Conservation (phyloP, 495 filamentous ascomycete species). For the Chaetomium tenue region DNA sequence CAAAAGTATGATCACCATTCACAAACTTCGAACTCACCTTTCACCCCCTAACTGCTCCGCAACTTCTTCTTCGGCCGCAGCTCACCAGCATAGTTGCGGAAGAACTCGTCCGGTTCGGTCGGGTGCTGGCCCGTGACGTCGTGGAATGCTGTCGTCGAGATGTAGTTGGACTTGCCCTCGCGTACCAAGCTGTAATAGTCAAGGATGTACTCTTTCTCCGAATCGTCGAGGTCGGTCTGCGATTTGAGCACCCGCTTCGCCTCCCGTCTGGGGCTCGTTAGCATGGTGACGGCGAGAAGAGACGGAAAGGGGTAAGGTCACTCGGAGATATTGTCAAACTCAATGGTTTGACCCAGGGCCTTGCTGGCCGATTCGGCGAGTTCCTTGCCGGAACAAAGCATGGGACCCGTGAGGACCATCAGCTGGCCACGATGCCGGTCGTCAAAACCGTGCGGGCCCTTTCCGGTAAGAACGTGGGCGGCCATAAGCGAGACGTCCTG, state of each 20-base stretch:
- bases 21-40: neutral
- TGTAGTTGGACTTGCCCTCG: conserved; percentile 61
- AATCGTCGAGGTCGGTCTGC: conserved; percentile 46
- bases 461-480: conserved; percentile 51
- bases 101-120: conserved; percentile 53
- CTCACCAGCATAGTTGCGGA: conserved; percentile 48
- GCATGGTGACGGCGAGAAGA: neutral
- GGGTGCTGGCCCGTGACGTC: conserved; percentile 54
- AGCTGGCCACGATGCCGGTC: conserved; percentile 57
- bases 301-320: conserved; percentile 15
- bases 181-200: conserved; percentile 59
- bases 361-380: conserved; percentile 52
- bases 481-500: conserved; percentile 53
- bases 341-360: conserved; percentile 48
- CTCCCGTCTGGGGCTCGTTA: conserved; percentile 39
- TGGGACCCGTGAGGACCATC: conserved; percentile 56
- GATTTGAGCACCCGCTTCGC: conserved; percentile 47
- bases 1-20: too few species aligned
- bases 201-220: conserved; percentile 54
- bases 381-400: conserved; percentile 52
- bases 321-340: conserved; percentile 56
- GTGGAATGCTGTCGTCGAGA: conserved; percentile 56
- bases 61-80: conserved; percentile 47
- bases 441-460: conserved; percentile 54
- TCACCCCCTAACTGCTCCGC: conserved; percentile 4